Evolutionary conservation across 371 early-diverging fungal genomes (phyloP).

Genomic region (Mucor indicus): DNA sequence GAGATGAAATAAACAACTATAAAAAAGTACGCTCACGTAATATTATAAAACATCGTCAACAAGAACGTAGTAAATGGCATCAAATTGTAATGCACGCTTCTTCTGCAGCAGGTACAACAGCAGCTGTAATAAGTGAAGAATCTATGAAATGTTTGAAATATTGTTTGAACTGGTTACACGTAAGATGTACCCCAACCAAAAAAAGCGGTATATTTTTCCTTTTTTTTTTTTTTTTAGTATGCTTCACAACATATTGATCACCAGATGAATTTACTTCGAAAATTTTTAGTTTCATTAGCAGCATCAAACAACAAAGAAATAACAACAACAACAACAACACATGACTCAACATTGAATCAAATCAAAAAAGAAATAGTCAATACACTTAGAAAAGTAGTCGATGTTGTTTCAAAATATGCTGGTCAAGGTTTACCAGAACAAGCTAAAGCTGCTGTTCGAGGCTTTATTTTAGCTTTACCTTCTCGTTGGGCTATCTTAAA

Average conservation of each 20-base stretch:
- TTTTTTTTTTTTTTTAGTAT: constrained; percentile 58
- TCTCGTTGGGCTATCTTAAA: constrained; percentile 75
- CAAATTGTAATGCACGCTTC: constrained; percentile 70
- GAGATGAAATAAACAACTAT: constrained; percentile 7
- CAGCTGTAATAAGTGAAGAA: constrained; percentile 77
- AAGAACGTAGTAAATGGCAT: constrained; percentile 62
- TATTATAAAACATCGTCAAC: constrained; percentile 16
- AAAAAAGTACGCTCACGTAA: constrained; percentile 25
- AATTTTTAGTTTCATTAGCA: constrained; percentile 61
- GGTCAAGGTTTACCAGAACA: constrained; percentile 83
- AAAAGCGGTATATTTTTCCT: too few species aligned
- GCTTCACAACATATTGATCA: constrained; percentile 80
- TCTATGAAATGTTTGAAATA: constrained; percentile 75
- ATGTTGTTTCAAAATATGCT: constrained; percentile 85
- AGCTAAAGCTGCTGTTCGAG: constrained; percentile 80
- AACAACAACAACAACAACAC: constrained; percentile 9
- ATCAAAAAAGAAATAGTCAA: constrained; percentile 84
- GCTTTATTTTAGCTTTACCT: constrained; percentile 84
- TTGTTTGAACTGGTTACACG: constrained; percentile 80
- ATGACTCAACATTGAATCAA: constrained; percentile 41
- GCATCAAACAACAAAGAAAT: constrained; percentile 7
- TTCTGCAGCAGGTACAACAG: constrained; percentile 67
- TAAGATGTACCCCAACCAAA: constrained; percentile 12
- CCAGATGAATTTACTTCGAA: constrained; percentile 72
- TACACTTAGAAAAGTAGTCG: constrained; percentile 85